A percentile compares a stretch with the other conserved stretches of the same genome.
These are phyloP conservation scores for Tilletia horrida DNA, from an alignment of 1,284 basidiomycete species.

Conservation along the genomic window DNA sequence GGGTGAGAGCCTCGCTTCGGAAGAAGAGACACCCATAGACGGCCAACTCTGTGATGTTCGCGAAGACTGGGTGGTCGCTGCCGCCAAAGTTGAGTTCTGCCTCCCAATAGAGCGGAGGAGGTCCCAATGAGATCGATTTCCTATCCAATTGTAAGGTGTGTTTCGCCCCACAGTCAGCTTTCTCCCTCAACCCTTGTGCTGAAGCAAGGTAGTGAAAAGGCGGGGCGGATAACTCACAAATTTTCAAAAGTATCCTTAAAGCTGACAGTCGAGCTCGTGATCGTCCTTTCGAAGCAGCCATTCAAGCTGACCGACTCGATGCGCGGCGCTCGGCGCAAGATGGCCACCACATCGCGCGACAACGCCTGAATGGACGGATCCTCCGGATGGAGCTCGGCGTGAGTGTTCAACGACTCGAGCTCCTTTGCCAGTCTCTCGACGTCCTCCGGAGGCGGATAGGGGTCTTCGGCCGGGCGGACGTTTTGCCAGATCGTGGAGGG, in stretches of 20 bases:
- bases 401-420: not conserved
- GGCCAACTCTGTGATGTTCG: not conserved
- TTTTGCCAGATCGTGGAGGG: not conserved
- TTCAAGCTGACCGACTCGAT: not conserved
- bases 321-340: not conserved
- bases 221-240: not conserved
- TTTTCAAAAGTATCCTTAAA: not conserved
- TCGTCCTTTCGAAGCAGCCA: not conserved
- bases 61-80: not conserved
- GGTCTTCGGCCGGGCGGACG: not conserved
- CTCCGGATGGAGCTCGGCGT: not conserved
- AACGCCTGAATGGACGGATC: not conserved
- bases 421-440: not conserved
- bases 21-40: constrained; percentile 4
- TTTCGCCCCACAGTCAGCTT: not conserved
- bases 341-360: constrained; percentile 5
- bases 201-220: not conserved
- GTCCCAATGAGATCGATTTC: not conserved
- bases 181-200: not conserved
- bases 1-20: not conserved
- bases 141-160: not conserved
- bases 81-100: not conserved
- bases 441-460: not conserved
- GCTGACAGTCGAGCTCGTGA: not conserved
- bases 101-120: constrained; percentile 8